Evolutionary conservation across 2,329 filamentous ascomycete species (phyloP).

Genomic region (Penicillium sp.): DNA sequence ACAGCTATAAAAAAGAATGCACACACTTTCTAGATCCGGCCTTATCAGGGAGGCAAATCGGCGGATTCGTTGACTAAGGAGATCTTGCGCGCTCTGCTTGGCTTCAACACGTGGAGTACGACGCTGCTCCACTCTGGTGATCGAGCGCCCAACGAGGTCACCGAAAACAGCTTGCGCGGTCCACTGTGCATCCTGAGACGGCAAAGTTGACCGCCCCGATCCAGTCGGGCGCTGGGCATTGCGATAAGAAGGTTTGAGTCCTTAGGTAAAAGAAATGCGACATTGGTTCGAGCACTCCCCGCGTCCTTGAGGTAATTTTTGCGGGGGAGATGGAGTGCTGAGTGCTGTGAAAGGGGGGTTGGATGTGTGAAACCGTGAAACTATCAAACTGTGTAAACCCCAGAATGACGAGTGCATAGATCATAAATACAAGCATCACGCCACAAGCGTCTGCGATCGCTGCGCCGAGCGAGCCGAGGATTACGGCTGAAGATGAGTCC

Average conservation of each 20-base stretch:
- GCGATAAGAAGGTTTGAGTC: conserved; percentile 21
- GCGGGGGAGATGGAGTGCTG: conserved; percentile 1
- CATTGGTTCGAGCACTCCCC: conserved; percentile 7
- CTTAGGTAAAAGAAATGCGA: conserved; percentile 25
- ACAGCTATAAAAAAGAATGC: conserved; percentile 8
- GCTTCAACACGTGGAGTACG: conserved; percentile 22
- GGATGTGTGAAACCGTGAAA: too few species aligned
- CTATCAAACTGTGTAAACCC: background rate
- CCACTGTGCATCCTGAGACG: conserved; percentile 1
- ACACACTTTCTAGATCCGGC: conserved; percentile 12
- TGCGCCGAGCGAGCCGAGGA: background rate
- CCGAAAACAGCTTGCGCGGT: background rate
- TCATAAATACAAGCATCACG: background rate
- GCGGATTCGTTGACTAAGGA: conserved; percentile 14
- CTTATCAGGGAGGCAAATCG: conserved; percentile 13
- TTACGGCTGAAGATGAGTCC: background rate
- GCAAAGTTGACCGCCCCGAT: conserved; percentile 3
- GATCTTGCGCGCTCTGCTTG: conserved; percentile 1
- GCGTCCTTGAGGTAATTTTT: background rate
- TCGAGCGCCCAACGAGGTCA: background rate
- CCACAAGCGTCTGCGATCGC: background rate
- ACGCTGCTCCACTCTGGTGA: conserved; percentile 17
- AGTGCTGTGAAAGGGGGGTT: background rate
- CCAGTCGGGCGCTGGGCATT: background rate
- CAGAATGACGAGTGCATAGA: background rate